Base-by-base conservation (phyloP, 805 yeast genomes). In the Yarrowia sp. region DNA sequence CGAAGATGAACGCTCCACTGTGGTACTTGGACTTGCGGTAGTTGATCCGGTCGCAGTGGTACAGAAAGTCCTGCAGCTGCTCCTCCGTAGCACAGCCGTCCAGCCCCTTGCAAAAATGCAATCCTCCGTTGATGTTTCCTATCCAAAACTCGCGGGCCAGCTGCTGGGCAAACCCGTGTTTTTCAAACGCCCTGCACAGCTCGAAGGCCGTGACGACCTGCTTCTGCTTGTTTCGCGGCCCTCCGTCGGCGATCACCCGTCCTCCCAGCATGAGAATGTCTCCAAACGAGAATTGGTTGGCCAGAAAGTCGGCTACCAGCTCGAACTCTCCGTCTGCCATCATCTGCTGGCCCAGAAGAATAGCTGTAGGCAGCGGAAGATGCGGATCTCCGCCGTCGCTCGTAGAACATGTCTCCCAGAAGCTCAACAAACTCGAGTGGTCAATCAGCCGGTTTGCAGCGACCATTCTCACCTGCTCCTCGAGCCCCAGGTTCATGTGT, bases 91-190 rank as follows among this genome's bases (percentile, higher is more conserved):
- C 12, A 16, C 58, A 33, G 13, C 18, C 12, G 6, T 51, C 58
- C 32, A 51, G 8, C 12, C 32, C 58, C 32, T 10, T 24, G 12
- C 58, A 51, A 35, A 51, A 51, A 51, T 33, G 58, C 58, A 51
- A 35, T 22, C 58, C 58, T 51, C 58, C 42, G 24, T 33, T 33
- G 32, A 51, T 51, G n/a, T 51, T 32, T n/a, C 58, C 58, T 22
- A 51, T 51, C 58, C 58, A 51, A 21, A 51, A 51, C 42, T 51
- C 58, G 6, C 58, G 24, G 4, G 58, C 58, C 41, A 51, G 27
- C 32, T 51, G 58, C 31, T 51, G 58, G n/a, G 58, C 58, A 33
- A 51, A 51, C 12, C 58, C 58, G 7, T 51, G 58, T 22, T 35
- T 33, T 4, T 51, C 42, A 51, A 51, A 51, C 12, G 58, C 58